phyloP scores from a whole-genome alignment of 177 flowering plant species.

The Vitis hybrid region DNA sequence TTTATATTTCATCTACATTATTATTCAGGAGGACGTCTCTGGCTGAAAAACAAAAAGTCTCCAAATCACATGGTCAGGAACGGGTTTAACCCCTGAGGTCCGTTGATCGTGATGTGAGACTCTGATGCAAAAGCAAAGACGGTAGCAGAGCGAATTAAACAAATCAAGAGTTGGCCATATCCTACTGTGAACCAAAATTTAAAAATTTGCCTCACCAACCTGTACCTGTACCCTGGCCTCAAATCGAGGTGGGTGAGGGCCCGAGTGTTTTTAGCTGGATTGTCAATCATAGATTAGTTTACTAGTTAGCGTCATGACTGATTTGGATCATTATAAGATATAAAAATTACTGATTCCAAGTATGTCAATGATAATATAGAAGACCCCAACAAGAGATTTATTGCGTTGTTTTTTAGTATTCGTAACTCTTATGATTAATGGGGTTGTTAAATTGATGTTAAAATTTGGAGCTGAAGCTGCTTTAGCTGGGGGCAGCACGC shows the following conservation, averaged over 20 bases:
- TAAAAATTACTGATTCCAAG: too few species aligned
- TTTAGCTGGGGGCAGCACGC: conserved; percentile 28
- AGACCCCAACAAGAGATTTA: too few species aligned
- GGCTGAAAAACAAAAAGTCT: not conserved
- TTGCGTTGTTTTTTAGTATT: too few species aligned
- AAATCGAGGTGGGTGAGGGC: too few species aligned
- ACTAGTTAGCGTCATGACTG: not conserved
- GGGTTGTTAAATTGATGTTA: not conserved
- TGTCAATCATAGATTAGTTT: not conserved
- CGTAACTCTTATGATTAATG: too few species aligned
- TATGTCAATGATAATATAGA: too few species aligned
- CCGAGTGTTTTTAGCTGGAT: not conserved
- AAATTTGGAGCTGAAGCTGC: conserved; percentile 16
- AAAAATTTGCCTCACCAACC: conserved; percentile 4
- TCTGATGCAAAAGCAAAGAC: not conserved
- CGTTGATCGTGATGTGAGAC: conserved; percentile 1
- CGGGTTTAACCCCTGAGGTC: conserved; percentile 1
- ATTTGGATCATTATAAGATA: too few species aligned
- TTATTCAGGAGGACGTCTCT: too few species aligned
- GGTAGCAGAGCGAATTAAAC: conserved; percentile 3
- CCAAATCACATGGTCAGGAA: not conserved
- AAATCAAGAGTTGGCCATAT: conserved; percentile 11
- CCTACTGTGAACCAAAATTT: conserved; percentile 6
- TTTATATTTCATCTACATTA: too few species aligned
- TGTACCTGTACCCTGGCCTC: not conserved